These are phyloP conservation scores for Neophaeococcomyces mojaviensis DNA, from an alignment of 2,329 filamentous ascomycete genomes.

Conservation along the genomic window DNA sequence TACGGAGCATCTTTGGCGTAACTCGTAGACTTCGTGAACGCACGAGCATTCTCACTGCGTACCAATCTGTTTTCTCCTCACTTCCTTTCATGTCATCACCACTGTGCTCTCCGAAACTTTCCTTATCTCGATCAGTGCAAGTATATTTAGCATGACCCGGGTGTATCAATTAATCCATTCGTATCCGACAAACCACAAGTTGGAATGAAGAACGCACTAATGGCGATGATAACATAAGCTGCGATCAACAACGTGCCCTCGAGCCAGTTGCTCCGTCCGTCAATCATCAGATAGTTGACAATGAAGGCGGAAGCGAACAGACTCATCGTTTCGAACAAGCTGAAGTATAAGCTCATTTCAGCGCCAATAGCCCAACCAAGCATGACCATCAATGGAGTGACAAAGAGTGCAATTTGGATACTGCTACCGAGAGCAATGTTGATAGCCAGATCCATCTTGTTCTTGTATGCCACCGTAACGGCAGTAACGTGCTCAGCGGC, in stretches of 20 bases:
- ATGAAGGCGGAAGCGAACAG: conserved; percentile 79
- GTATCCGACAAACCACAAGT: conserved; percentile 28
- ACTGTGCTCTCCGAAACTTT: too few relatives aligned
- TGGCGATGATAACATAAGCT: conserved; percentile 60
- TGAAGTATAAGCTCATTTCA: conserved; percentile 76
- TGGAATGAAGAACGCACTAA: conserved; percentile 62
- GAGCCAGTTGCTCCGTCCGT: conserved; percentile 79
- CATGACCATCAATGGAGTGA: conserved; percentile 63
- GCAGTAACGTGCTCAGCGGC: conserved; percentile 67
- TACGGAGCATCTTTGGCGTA: too few relatives aligned
- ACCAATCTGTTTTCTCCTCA: too few relatives aligned
- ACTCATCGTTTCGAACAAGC: conserved; percentile 79
- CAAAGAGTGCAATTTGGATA: conserved; percentile 64
- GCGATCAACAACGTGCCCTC: conserved; percentile 62
- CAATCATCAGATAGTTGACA: conserved; percentile 79
- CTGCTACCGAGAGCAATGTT: conserved; percentile 63
- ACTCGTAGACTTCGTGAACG: too few relatives aligned
- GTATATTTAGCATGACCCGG: conserved; percentile 2
- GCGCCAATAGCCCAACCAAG: conserved; percentile 62
- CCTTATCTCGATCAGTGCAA: too few relatives aligned
- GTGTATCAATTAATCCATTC: conserved; percentile 16
- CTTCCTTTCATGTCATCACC: too few relatives aligned
- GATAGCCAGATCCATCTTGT: conserved; percentile 70
- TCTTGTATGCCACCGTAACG: conserved; percentile 62
- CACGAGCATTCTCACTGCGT: too few relatives aligned